These are phyloP conservation scores for Phaeodactylum tricornutum DNA, from an alignment of 108 stramenopile species.

Conservation along the genomic window DNA sequence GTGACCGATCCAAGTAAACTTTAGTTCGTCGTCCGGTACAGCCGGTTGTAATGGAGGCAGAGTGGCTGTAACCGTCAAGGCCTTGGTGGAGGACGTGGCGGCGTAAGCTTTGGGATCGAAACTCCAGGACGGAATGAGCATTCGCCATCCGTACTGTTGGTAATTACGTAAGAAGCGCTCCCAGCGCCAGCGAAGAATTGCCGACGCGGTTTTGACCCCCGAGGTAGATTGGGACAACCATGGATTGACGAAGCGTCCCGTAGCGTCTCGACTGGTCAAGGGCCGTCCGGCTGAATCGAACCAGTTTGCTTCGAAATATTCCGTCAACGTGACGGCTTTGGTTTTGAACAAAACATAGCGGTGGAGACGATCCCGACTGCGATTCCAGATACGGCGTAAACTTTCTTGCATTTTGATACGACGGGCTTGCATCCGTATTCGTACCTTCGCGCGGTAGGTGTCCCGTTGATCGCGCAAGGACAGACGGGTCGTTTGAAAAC, in stretches of 20 bases:
- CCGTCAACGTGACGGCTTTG: slow-evolving; percentile 26
- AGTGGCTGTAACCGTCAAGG: neutral
- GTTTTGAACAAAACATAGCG: too few relatives aligned
- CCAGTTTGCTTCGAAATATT: slow-evolving; percentile 53
- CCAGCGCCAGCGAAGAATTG: slow-evolving; percentile 46
- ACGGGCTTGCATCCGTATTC: too few relatives aligned
- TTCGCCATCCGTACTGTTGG: slow-evolving; percentile 12
- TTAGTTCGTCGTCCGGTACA: slow-evolving; percentile 9
- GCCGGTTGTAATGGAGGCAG: slow-evolving; percentile 3
- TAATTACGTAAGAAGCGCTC: slow-evolving; percentile 17
- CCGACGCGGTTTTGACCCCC: slow-evolving; percentile 44
- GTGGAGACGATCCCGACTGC: too few relatives aligned
- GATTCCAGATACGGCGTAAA: too few relatives aligned
- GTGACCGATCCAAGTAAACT: slow-evolving; percentile 79
- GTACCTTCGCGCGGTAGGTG: too few relatives aligned
- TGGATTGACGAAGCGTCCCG: slow-evolving; percentile 79
- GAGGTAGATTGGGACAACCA: slow-evolving; percentile 66
- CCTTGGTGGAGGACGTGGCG: neutral
- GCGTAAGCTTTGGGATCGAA: neutral
- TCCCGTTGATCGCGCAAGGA: too few relatives aligned
- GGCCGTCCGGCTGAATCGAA: slow-evolving; percentile 70
- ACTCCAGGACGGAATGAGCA: slow-evolving; percentile 8
- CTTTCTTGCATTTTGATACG: too few relatives aligned
- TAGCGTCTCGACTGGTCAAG: slow-evolving; percentile 47
- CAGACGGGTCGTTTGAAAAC: too few relatives aligned